Base-by-base conservation (phyloP, 192 early-diverging fungal species). In the Chytriomyces sp. region DNA sequence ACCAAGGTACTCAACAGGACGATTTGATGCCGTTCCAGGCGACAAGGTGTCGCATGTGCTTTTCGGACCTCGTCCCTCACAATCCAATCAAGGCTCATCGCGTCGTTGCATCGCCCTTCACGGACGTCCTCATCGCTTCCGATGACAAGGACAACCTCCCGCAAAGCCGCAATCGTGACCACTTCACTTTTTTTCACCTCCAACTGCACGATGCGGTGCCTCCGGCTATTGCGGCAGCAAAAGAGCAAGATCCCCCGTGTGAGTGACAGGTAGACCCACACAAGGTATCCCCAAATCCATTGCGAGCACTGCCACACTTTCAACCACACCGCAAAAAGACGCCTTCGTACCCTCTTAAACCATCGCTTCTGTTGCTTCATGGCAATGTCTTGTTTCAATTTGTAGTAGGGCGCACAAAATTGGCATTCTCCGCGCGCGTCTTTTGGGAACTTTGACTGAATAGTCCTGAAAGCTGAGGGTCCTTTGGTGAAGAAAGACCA, bases 331-430 rank as follows among this genome's bases (percentile, higher is more conserved):
- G n/a, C n/a, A n/a, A n/a, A n/a, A n/a, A n/a, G n/a, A 6, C 31
- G 19, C 14, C 17, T 39, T 28, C 39, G 7, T 5, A 22, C 39
- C 19, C n/a, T 14, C 36, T 30, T 52, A 52, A 68, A 68, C 53
- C 49, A 68, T 17, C 34, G 49, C 14, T 68, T 53, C 8, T 14
- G 6, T 68, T 68, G 30, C 19, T 68, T 52, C 44, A 55, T n/a
- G 2, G 4, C 10, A 7, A 68, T 1, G 22, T 68, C 52, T 5
- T 49, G 33, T 28, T 68, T 32, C 33, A 70, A 34, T 39, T 70
- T 59, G 39, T 70, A 70, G 36, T 59, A 70, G 8, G 68, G 6
- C 30, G 39, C 31, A 31, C 68, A 70, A 40, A 70, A 70, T 44
- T 59, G 68, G 39, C 68, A 70, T 59, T 70, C 33, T 57, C 68